Evolutionary conservation across 1,284 basidiomycete genomes (phyloP).

Genomic region (Ceratobasidium sp.): DNA sequence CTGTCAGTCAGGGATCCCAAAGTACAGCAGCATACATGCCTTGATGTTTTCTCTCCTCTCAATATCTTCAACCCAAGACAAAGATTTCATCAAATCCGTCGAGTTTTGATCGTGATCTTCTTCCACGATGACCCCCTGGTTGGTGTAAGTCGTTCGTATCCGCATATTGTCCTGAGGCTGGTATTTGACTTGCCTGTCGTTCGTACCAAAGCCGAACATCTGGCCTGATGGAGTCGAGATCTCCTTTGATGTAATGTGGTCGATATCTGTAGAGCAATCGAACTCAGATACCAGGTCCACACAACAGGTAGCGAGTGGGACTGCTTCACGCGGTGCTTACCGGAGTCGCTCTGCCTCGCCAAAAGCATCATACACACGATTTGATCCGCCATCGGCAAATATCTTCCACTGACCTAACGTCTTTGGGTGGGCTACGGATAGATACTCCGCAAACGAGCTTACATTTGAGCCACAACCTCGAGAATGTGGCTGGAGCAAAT

Average conservation of each 20-base stretch:
- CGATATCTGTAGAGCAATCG: conserved; percentile 59
- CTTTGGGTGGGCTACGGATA: conserved; percentile 46
- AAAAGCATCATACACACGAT: conserved; percentile 78
- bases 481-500: conserved; percentile 69
- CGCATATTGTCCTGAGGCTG: conserved; percentile 18
- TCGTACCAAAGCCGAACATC: conserved; percentile 79
- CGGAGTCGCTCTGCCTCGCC: conserved; percentile 47
- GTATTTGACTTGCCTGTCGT: conserved; percentile 55
- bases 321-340: conserved; percentile 47
- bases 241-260: conserved; percentile 91
- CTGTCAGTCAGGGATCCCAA: conserved; percentile 32
- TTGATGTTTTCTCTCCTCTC: conserved; percentile 55
- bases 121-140: conserved; percentile 70
- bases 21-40: conserved; percentile 1
- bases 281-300: not conserved
- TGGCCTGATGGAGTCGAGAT: conserved; percentile 84
- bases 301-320: not conserved
- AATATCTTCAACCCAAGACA: conserved; percentile 63
- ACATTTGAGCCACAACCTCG: conserved; percentile 72
- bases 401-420: conserved; percentile 48
- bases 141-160: conserved; percentile 21
- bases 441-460: conserved; percentile 49
- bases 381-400: conserved; percentile 96
- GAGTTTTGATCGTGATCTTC: conserved; percentile 79
- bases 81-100: conserved; percentile 95